These are phyloP conservation scores for Xylariaceae sp. DNA, from an alignment of 2,329 filamentous ascomycete species.

Conservation along the genomic window DNA sequence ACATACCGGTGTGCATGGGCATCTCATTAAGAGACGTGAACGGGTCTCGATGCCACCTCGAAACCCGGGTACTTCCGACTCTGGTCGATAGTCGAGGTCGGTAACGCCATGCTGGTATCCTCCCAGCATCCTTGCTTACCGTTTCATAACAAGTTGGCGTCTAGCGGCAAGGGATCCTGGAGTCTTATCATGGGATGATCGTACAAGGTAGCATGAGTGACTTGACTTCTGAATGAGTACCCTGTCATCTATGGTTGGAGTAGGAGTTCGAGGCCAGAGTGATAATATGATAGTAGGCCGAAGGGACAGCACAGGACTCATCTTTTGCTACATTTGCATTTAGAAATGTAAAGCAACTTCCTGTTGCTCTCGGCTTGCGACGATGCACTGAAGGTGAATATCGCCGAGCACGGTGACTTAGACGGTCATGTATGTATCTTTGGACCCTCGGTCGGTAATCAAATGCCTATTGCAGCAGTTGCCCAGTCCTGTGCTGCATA, in stretches of 20 bases:
- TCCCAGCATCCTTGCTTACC: conserved; percentile 10
- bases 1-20: not conserved
- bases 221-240: not conserved
- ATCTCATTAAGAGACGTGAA: conserved; percentile 11
- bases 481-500: not conserved
- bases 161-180: conserved; percentile 9
- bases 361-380: not conserved
- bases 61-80: conserved; percentile 9
- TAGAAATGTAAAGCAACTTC: not conserved
- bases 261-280: not conserved
- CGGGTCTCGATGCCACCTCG: conserved; percentile 16
- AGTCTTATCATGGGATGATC: conserved; percentile 4
- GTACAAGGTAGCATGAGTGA: not conserved
- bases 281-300: not conserved
- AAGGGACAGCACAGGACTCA: not conserved
- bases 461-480: not conserved
- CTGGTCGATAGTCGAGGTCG: conserved; percentile 2
- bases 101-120: not conserved
- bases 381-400: not conserved
- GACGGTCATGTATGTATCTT: conserved; percentile 3
- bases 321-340: too few relatives aligned
- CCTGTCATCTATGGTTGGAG: not conserved
- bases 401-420: conserved; percentile 11
- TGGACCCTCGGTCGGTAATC: conserved; percentile 12
- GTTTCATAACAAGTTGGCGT: conserved; percentile 3